Evolutionary conservation across 768 basidiomycete genomes (phyloP).

Genomic region (Lactifluus echinatus): DNA sequence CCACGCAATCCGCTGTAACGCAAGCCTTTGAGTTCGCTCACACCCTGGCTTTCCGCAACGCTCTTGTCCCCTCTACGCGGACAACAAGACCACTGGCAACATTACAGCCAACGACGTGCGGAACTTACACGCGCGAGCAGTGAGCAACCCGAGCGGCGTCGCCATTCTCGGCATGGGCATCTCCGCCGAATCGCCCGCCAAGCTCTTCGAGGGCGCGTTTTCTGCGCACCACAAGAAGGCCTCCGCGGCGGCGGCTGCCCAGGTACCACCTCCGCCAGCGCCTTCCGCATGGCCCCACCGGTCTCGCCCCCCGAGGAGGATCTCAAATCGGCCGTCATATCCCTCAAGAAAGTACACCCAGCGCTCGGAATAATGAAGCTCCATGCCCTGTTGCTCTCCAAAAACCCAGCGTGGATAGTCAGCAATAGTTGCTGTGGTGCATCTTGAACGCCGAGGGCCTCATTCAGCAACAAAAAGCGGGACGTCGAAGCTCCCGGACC

Average conservation of each 20-base stretch:
- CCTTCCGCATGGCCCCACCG: slow-evolving; percentile 10
- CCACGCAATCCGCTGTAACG: slow-evolving; percentile 49
- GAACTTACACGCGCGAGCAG: slow-evolving; percentile 61
- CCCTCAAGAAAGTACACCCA: slow-evolving; percentile 50
- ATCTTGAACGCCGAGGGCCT: slow-evolving; percentile 54
- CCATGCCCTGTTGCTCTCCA: slow-evolving; percentile 49
- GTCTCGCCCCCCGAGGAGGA: slow-evolving; percentile 49
- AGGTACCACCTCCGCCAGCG: slow-evolving; percentile 23
- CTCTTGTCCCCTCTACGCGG: slow-evolving; percentile 84
- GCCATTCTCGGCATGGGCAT: slow-evolving; percentile 84
- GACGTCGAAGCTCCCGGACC: slow-evolving; percentile 41
- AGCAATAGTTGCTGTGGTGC: slow-evolving; percentile 78
- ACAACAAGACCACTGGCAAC: slow-evolving; percentile 42
- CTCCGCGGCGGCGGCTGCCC: slow-evolving; percentile 35
- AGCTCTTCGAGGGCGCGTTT: slow-evolving; percentile 59
- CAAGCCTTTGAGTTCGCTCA: slow-evolving; percentile 85
- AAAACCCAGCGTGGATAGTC: slow-evolving; percentile 63
- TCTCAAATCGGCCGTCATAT: slow-evolving; percentile 45
- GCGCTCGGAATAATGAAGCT: slow-evolving; percentile 65
- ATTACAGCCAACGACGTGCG: slow-evolving; percentile 64
- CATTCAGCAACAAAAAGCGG: slow-evolving; percentile 25
- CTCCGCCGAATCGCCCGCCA: slow-evolving; percentile 51
- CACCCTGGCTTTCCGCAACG: slow-evolving; percentile 83
- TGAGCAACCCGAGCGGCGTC: slow-evolving; percentile 67
- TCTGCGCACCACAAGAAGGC: slow-evolving; percentile 35